phyloP scores from a whole-genome alignment of 2,329 filamentous ascomycete genomes.

The Aspergillus tanneri region DNA sequence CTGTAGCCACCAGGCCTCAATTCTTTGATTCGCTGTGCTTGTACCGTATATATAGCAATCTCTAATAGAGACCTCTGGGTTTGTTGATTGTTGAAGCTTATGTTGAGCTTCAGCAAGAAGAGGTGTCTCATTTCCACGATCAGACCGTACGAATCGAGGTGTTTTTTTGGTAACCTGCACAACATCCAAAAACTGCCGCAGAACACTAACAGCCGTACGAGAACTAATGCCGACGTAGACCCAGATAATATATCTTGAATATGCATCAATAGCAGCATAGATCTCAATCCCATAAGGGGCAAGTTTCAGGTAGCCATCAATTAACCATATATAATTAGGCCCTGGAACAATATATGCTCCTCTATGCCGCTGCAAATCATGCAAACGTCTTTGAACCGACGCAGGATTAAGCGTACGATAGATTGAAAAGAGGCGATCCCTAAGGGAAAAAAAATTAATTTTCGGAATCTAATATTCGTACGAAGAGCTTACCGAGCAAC shows the following conservation, averaged over 20 bases:
- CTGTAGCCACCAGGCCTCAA: slow-evolving; percentile 19
- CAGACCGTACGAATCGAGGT: slow-evolving; percentile 13
- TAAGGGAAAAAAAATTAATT: background rate
- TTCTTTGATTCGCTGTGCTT: slow-evolving; percentile 10
- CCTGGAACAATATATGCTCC: slow-evolving; percentile 17
- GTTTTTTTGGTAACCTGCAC: slow-evolving; percentile 5
- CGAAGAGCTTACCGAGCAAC: slow-evolving; percentile 1
- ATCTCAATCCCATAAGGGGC: slow-evolving; percentile 23
- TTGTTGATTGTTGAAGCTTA: too few species aligned
- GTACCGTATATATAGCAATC: too few species aligned
- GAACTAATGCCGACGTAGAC: slow-evolving; percentile 16
- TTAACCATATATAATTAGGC: slow-evolving; percentile 22
- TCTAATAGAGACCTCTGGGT: too few species aligned
- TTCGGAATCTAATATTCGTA: background rate
- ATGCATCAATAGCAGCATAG: slow-evolving; percentile 23
- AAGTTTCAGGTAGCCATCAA: slow-evolving; percentile 24
- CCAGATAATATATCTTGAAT: slow-evolving; percentile 24
- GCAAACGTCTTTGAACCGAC: slow-evolving; percentile 4
- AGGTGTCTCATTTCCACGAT: too few species aligned
- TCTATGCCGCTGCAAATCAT: slow-evolving; percentile 9
- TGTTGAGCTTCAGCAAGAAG: too few species aligned
- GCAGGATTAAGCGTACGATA: slow-evolving; percentile 10
- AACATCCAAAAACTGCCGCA: slow-evolving; percentile 17
- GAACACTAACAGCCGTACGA: slow-evolving; percentile 14
- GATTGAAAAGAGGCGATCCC: slow-evolving; percentile 15